Evolutionary conservation across 768 basidiomycete genomes (phyloP), one percentile per base, ranked within the genome.

Genomic region (Pleurotus platypus): DNA sequence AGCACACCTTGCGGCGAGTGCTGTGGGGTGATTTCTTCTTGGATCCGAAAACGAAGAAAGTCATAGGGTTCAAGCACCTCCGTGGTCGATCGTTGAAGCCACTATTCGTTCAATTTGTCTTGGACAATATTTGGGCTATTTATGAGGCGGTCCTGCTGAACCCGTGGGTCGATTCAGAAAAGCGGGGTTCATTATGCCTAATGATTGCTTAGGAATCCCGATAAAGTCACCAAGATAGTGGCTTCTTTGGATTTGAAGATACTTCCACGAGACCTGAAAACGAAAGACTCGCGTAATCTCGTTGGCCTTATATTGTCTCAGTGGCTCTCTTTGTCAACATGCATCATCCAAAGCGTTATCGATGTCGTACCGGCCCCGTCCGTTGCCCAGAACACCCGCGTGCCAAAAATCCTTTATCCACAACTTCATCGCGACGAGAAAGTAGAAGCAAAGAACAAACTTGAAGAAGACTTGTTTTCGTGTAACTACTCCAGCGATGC

Each of bases 1-100:
- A 98, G 72, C 77, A 77, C 4, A 95, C 91, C 65, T 74, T 99
- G 38, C 79, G 90, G 58, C 80, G 85, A 50, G 93, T 94, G 7
- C 76, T 99, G 5, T 99, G 97, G 97, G 97, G 97, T 2, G 97
- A 98, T 70, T 98, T 87, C 68, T 99, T 90, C 71, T 79, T 98
- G 51, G 97, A 98, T 69, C 92, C 96, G 0, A 98, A 98, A 75
- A 90, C 90, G 45, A 98, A 97, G 72, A 82, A 85, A 62, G 90
- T 98, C 39, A 86, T 98, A 66, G 91, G 88, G 63, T 78, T 94
- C 70, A 95, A 94, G 72, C 90, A 95, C 71, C 80, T 98, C 58
- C 84, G 82, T 51, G 96, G 94, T 15, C 83, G 94, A 43, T 79
- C 83, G 49, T 72, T 98, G 68, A 98, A 98, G 74, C 92, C 95